Evolutionary conservation across 352 stramenopile genomes (phyloP).

Genomic region (Pythium phragmiticola): DNA sequence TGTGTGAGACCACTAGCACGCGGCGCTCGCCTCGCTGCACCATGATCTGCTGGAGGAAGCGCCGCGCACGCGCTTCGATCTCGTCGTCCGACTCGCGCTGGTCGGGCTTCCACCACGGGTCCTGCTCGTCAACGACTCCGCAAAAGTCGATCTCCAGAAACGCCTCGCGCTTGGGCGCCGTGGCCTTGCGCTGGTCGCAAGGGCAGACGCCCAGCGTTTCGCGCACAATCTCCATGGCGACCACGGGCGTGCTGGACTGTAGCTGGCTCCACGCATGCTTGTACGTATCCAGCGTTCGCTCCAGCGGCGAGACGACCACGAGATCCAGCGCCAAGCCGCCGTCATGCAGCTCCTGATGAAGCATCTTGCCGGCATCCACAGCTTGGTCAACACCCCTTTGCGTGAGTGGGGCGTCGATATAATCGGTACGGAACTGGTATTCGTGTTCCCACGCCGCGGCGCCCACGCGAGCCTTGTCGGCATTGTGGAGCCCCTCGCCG

Average conservation of each 20-base stretch:
- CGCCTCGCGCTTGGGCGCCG: conserved; percentile 34
- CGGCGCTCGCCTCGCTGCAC: conserved; percentile 30
- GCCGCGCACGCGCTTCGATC: conserved; percentile 46
- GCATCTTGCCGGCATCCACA: conserved; percentile 33
- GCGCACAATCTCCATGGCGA: conserved; percentile 48
- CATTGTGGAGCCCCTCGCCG: conserved; percentile 67
- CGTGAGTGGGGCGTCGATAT: conserved; percentile 63
- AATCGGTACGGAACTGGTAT: conserved; percentile 47
- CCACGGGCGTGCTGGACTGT: conserved; percentile 35
- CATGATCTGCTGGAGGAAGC: conserved; percentile 55
- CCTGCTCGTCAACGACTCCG: conserved; percentile 40
- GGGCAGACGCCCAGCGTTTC: conserved; percentile 70
- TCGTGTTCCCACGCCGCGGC: conserved; percentile 48
- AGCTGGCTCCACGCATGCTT: conserved; percentile 35
- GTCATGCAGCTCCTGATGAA: conserved; percentile 43
- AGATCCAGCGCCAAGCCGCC: conserved; percentile 50
- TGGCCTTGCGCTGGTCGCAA: conserved; percentile 53
- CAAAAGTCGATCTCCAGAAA: conserved; percentile 59
- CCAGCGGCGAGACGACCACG: conserved; percentile 65
- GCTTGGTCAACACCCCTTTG: conserved; percentile 39
- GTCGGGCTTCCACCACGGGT: conserved; percentile 52
- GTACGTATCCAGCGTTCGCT: conserved; percentile 66
- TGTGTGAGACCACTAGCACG: conserved; percentile 64
- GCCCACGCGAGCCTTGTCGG: conserved; percentile 55
- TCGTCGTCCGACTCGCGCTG: conserved; percentile 63